Percentiles rank a stretch among this genome's conserved stretches.
Conservation (phyloP, 2,329 filamentous ascomycete genomes). For the Aspergillus pseudoglaucus region DNA sequence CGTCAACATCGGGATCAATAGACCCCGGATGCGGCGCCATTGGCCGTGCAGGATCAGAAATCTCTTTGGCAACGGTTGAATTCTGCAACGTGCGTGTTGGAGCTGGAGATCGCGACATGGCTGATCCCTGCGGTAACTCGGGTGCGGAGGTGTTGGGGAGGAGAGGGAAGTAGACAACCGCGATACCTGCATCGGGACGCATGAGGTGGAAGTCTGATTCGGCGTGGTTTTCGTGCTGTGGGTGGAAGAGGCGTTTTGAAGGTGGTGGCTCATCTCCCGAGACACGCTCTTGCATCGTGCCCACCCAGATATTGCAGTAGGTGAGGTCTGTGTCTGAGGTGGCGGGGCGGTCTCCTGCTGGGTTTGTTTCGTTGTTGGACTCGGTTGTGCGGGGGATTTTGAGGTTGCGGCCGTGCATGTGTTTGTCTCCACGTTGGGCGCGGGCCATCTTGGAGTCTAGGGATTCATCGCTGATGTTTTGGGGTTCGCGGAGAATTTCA, state of each 20-base stretch:
- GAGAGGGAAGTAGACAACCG: slow-evolving; percentile 86
- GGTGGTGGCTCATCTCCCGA: slow-evolving; percentile 48
- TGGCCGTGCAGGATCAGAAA: slow-evolving; percentile 15
- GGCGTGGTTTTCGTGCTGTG: slow-evolving; percentile 49
- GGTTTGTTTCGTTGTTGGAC: slow-evolving; percentile 38
- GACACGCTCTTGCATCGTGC: slow-evolving; percentile 67
- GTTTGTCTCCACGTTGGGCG: slow-evolving; percentile 42
- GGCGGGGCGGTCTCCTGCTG: slow-evolving; percentile 37
- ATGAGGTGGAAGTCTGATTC: slow-evolving; percentile 63
- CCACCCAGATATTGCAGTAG: slow-evolving; percentile 95
- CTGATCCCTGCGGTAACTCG: slow-evolving; percentile 17
- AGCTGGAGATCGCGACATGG: slow-evolving; percentile 16
- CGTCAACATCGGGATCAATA: slow-evolving; percentile 74
- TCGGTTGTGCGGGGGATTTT: slow-evolving; percentile 20
- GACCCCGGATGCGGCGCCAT: slow-evolving; percentile 49
- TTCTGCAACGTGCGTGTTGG: slow-evolving; percentile 17
- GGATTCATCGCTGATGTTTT: slow-evolving; percentile 54
- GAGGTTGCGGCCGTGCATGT: slow-evolving; percentile 3
- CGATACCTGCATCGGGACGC: slow-evolving; percentile 73
- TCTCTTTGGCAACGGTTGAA: slow-evolving; percentile 7
- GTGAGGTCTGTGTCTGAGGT: slow-evolving; percentile 54
- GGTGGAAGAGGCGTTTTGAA: slow-evolving; percentile 44
- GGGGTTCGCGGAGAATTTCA: slow-evolving; percentile 61
- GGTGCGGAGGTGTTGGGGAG: slow-evolving; percentile 61
- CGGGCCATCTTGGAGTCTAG: slow-evolving; percentile 58